These are phyloP conservation scores for Aspergillus niger DNA, from an alignment of 2,329 filamentous ascomycete genomes.

Conservation along the genomic window DNA sequence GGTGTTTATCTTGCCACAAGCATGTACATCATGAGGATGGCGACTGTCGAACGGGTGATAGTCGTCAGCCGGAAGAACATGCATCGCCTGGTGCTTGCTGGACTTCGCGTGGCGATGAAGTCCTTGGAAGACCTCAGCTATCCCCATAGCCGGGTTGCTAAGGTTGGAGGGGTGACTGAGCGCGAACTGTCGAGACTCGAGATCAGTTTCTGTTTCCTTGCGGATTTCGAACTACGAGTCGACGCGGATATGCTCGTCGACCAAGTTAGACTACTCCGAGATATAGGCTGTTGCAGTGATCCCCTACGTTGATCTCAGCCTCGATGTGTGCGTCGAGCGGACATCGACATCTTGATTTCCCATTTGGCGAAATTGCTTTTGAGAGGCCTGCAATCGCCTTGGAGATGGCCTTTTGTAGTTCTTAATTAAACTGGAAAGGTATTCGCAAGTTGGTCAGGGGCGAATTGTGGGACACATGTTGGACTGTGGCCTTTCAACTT, in stretches of 20 bases:
- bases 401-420: background rate
- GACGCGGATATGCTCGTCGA: slow-evolving; percentile 57
- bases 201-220: slow-evolving; percentile 83
- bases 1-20: slow-evolving; percentile 90
- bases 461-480: background rate
- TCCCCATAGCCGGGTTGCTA: slow-evolving; percentile 78
- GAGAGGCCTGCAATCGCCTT: background rate
- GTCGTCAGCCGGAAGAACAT: slow-evolving; percentile 81
- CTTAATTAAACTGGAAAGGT: background rate
- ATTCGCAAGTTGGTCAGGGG: background rate
- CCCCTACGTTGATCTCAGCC: background rate
- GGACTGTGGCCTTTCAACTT: background rate
- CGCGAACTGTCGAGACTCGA: slow-evolving; percentile 80
- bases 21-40: slow-evolving; percentile 81
- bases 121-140: slow-evolving; percentile 91
- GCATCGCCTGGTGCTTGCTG: slow-evolving; percentile 81
- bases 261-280: slow-evolving; percentile 48
- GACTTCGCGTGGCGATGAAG: slow-evolving; percentile 87
- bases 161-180: slow-evolving; percentile 84
- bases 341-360: background rate
- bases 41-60: slow-evolving; percentile 74
- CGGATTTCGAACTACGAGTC: slow-evolving; percentile 78
- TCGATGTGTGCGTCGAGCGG: background rate
- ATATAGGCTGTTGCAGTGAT: background rate
- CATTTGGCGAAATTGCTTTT: background rate